Percentiles rank a stretch among this genome's conserved stretches.
These are phyloP conservation scores for Vachellia collinsii DNA, from an alignment of 306 rosid species.

Conservation along the genomic window DNA sequence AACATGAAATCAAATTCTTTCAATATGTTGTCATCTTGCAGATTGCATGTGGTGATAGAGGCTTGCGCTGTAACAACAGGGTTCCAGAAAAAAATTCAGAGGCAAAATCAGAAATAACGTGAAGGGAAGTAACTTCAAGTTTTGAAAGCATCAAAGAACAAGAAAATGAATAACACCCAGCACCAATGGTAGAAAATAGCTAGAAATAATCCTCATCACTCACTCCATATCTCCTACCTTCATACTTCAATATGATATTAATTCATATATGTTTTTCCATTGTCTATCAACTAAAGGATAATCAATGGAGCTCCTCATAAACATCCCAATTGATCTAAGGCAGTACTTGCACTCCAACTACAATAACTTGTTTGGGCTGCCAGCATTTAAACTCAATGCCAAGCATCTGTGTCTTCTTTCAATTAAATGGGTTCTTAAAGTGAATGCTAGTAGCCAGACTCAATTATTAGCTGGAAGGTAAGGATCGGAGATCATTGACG, in stretches of 20 bases:
- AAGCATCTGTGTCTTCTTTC: conserved; percentile 17
- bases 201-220: not conserved
- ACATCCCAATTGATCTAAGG: conserved; percentile 5
- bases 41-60: conserved; percentile 19
- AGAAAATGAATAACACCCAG: not conserved
- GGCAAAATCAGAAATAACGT: not conserved
- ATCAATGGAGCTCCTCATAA: not conserved
- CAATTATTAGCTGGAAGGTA: conserved; percentile 24
- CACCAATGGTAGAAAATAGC: not conserved
- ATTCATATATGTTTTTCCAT: not conserved
- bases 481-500: conserved; percentile 17
- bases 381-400: not conserved
- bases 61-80: not conserved
- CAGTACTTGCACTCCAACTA: conserved; percentile 18
- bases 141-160: not conserved
- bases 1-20: conserved; percentile 19
- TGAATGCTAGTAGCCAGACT: conserved; percentile 17
- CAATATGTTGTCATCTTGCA: conserved; percentile 9
- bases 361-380: not conserved
- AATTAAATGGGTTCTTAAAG: not conserved
- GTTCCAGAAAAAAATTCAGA: conserved; percentile 20
- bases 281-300: not conserved
- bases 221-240: not conserved
- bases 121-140: not conserved
- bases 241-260: too few species aligned